A percentile compares a stretch with the other conserved stretches of the same genome.
Evolutionary conservation across 768 basidiomycete species (phyloP).

Genomic region (Tricholoma bakamatsutake): DNA sequence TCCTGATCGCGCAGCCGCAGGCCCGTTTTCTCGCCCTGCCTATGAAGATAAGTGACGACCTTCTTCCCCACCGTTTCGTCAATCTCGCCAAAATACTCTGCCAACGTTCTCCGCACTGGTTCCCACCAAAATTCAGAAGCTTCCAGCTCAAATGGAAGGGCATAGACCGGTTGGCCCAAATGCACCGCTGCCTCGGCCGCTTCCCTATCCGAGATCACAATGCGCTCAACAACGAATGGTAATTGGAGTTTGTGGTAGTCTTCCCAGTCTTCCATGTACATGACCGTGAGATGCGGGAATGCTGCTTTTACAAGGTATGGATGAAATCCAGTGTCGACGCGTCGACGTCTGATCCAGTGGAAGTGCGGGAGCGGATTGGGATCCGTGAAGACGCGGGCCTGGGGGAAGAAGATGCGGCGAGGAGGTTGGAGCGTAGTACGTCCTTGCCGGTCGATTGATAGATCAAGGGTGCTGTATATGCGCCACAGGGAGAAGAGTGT

Average conservation of each 20-base stretch:
- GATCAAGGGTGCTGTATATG: slow-evolving; percentile 61
- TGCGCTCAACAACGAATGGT: slow-evolving; percentile 70
- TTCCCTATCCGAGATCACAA: slow-evolving; percentile 73
- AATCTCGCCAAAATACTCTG: slow-evolving; percentile 34
- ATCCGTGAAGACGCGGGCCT: slow-evolving; percentile 56
- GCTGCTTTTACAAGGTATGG: slow-evolving; percentile 65
- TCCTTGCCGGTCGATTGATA: slow-evolving; percentile 35
- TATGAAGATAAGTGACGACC: slow-evolving; percentile 62
- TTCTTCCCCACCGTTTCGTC: slow-evolving; percentile 28
- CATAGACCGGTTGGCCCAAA: slow-evolving; percentile 34
- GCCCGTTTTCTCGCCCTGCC: slow-evolving; percentile 47
- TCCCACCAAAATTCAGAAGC: slow-evolving; percentile 65
- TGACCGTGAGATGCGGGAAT: slow-evolving; percentile 62
- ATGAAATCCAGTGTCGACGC: slow-evolving; percentile 62
- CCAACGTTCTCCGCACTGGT: slow-evolving; percentile 40
- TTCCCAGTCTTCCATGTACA: slow-evolving; percentile 72
- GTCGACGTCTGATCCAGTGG: slow-evolving; percentile 33
- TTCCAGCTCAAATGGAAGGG: slow-evolving; percentile 38
- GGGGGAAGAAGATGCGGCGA: slow-evolving; percentile 69
- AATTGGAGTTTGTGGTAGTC: slow-evolving; percentile 64
- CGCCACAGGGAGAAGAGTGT: slow-evolving; percentile 76
- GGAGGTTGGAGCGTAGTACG: slow-evolving; percentile 56
- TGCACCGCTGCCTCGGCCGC: slow-evolving; percentile 39
- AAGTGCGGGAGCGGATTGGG: slow-evolving; percentile 29
- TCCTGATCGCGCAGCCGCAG: slow-evolving; percentile 47